phyloP scores from a whole-genome alignment of 352 stramenopile genomes.

The Globisporangium nagaii region DNA sequence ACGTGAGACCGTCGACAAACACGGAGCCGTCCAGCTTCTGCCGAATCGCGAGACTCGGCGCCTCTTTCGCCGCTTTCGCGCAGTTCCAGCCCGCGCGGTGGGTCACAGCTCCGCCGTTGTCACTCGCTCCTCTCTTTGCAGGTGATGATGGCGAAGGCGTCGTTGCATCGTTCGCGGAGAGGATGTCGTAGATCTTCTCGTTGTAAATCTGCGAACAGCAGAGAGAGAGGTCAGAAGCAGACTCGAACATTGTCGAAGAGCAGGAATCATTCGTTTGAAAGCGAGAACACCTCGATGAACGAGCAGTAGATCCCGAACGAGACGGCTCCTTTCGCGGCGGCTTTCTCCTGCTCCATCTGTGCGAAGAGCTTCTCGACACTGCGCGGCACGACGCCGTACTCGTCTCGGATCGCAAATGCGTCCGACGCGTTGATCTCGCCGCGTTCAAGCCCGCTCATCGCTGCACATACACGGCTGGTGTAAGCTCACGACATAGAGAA shows the following conservation, averaged over 20 bases:
- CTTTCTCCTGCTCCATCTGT: slow-evolving; percentile 23
- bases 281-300: slow-evolving; percentile 44
- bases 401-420: slow-evolving; percentile 16
- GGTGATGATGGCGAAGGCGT: background rate
- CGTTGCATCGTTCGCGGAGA: slow-evolving; percentile 20
- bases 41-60: slow-evolving; percentile 43
- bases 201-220: slow-evolving; percentile 56
- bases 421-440: slow-evolving; percentile 7
- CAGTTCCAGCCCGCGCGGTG: slow-evolving; percentile 56
- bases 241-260: background rate
- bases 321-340: slow-evolving; percentile 4
- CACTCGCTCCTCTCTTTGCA: slow-evolving; percentile 11
- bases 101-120: slow-evolving; percentile 9
- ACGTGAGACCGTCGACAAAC: slow-evolving; percentile 68
- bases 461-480: slow-evolving; percentile 7
- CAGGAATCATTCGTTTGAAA: too few species aligned
- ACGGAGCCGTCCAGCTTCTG: slow-evolving; percentile 63
- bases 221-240: background rate
- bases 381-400: slow-evolving; percentile 51
- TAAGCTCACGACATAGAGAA: background rate
- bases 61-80: slow-evolving; percentile 34
- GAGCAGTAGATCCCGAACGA: slow-evolving; percentile 58
- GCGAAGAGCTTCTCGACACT: slow-evolving; percentile 51
- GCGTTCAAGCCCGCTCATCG: slow-evolving; percentile 55
- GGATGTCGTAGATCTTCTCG: slow-evolving; percentile 73